Evolutionary conservation across 1,139 yeast genomes (phyloP).

Genomic region (Blastobotrys niveus): DNA sequence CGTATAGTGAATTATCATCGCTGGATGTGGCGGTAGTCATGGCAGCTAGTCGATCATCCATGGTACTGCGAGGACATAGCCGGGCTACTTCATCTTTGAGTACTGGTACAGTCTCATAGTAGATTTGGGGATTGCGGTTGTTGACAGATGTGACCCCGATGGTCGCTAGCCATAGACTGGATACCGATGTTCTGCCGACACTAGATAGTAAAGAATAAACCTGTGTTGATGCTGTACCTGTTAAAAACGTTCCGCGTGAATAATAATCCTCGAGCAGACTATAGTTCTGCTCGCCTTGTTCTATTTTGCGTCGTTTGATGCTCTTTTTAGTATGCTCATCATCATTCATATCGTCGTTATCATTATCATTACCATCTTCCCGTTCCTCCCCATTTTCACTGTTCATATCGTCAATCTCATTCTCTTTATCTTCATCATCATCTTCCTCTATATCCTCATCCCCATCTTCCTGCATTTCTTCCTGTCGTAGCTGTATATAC

Average conservation of each 20-base stretch:
- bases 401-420: constrained; percentile 13
- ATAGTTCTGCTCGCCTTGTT: neutral
- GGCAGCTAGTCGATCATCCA: constrained; percentile 4
- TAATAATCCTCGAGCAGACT: constrained; percentile 24
- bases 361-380: neutral
- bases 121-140: constrained; percentile 67
- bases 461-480: constrained; percentile 32
- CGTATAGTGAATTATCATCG: constrained; percentile 53
- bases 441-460: constrained; percentile 25
- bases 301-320: constrained; percentile 11
- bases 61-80: constrained; percentile 40
- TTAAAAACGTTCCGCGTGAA: constrained; percentile 67
- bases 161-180: constrained; percentile 77
- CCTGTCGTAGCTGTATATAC: constrained; percentile 32
- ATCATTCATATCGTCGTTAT: neutral
- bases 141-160: constrained; percentile 85
- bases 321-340: constrained; percentile 13
- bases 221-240: constrained; percentile 71
- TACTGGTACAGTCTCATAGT: constrained; percentile 65
- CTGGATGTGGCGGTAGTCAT: constrained; percentile 19
- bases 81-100: constrained; percentile 80
- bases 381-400: constrained; percentile 14
- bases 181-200: constrained; percentile 69
- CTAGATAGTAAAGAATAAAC: constrained; percentile 73
- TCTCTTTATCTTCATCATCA: constrained; percentile 21